Conservation (phyloP, 202 grass and related monocot species). For the Bolboschoenoplectus hybrid region DNA sequence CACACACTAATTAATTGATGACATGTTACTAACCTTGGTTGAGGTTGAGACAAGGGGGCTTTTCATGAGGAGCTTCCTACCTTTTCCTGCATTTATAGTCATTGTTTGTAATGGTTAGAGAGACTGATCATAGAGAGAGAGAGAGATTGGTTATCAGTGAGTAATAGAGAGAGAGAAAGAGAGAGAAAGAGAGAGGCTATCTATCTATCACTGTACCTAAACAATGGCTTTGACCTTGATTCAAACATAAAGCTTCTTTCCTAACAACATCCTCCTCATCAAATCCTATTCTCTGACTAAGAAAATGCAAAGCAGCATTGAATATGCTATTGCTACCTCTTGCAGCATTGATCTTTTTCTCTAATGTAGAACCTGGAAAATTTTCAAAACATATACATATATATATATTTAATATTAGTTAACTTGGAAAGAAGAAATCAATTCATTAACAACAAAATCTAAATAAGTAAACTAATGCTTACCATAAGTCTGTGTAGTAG, state of each 20-base stretch:
- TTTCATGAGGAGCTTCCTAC: conserved; percentile 31
- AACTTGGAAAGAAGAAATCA: neutral
- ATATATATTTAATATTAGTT: neutral
- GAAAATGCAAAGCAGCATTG: conserved; percentile 26
- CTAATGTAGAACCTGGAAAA: conserved; percentile 47
- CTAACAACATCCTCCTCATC: neutral
- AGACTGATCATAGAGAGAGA: neutral
- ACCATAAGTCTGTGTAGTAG: conserved; percentile 58
- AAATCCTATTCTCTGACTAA: conserved; percentile 24
- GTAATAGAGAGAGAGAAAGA: neutral
- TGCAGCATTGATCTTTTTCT: conserved; percentile 42
- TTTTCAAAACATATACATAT: neutral
- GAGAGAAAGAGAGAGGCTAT: neutral
- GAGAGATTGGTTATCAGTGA: neutral
- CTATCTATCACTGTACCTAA: neutral
- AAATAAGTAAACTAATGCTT: conserved; percentile 12
- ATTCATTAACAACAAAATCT: neutral
- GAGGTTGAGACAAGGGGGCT: conserved; percentile 20
- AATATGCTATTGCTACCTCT: conserved; percentile 38
- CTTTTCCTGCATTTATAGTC: conserved; percentile 32
- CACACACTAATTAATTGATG: neutral
- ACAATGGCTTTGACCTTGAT: neutral
- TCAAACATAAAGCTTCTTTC: conserved; percentile 9
- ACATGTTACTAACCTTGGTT: conserved; percentile 16
- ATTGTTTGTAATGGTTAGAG: neutral